phyloP scores from a whole-genome alignment of 768 basidiomycete species.

The Boletus eberwhitei region DNA sequence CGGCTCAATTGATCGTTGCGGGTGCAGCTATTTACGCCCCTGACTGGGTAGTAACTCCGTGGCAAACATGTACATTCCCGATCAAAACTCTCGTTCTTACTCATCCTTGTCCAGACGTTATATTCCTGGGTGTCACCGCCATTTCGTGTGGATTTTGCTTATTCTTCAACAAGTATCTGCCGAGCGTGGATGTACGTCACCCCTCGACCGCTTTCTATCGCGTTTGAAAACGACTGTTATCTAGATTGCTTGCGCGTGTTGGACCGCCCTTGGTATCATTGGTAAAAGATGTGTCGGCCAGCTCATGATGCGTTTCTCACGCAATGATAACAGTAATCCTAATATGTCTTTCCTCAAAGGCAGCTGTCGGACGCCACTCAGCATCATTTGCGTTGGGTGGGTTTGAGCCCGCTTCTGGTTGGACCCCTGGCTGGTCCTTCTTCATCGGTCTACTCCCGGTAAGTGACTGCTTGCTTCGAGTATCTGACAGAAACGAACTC shows the following conservation, averaged over 20 bases:
- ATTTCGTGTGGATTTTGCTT: slow-evolving; percentile 50
- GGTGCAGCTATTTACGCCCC: slow-evolving; percentile 57
- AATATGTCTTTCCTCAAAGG: slow-evolving; percentile 54
- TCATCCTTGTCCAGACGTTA: slow-evolving; percentile 38
- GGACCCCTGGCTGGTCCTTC: slow-evolving; percentile 66
- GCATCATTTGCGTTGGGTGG: slow-evolving; percentile 54
- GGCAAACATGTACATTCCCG: slow-evolving; percentile 53
- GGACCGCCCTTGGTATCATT: slow-evolving; percentile 59
- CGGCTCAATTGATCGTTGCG: slow-evolving; percentile 57
- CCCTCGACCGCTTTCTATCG: neutral
- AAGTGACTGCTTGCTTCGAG: slow-evolving; percentile 12
- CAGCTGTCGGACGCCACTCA: slow-evolving; percentile 50
- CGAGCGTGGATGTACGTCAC: slow-evolving; percentile 44
- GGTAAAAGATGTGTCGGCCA: slow-evolving; percentile 28
- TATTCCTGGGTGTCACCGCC: slow-evolving; percentile 52
- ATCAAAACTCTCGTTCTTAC: neutral
- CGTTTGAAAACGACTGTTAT: slow-evolving; percentile 6
- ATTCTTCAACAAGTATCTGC: slow-evolving; percentile 51
- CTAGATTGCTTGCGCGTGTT: slow-evolving; percentile 59
- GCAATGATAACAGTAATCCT: slow-evolving; percentile 45
- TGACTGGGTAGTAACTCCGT: slow-evolving; percentile 53
- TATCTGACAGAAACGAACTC: neutral
- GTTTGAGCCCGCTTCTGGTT: slow-evolving; percentile 61
- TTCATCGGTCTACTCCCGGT: slow-evolving; percentile 63
- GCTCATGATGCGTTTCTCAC: slow-evolving; percentile 5